Base-by-base conservation (phyloP, 139 green algal species). In the Penium margaritaceum region DNA sequence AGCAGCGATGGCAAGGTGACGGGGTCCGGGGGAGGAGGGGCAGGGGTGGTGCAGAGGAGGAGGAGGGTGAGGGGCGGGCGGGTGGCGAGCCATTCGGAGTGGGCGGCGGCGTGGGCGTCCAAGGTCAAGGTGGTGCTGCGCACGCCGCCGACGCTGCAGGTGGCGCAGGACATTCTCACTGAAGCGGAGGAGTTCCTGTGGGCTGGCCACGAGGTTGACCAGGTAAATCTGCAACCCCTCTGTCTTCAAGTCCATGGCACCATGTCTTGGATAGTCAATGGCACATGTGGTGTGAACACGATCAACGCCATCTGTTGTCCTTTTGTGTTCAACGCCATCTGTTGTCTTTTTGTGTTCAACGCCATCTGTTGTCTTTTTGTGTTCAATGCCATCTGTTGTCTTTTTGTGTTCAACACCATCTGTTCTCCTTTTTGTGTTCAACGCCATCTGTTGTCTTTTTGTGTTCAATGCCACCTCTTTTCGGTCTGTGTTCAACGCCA, bases 141-240 rank as follows among this genome's bases (percentile, higher is more conserved):
- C 1, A 44, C 60, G 30, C 27, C n/a, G 51, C 38, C 62, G 35
- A 78, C 61, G 15, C 12, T 63, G 2, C 6, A 30, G 14, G 35
- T 41, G n/a, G 60, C 60, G 24, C 38, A 33, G 29, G 57, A 34
- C 30, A 2, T 77, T 5, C 33, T 78, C 27, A 19, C 44, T 35
- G 60, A 78, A 61, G 60, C 72, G 19, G 38, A 72, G 38, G 72
- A 78, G 61, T 78, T 78, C 38, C 37, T 72, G 39, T 78, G 72
- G 72, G 72, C n/a, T 12, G 72, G 72, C 46, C 51, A 72, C 38
- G 61, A 78, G 27, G 36, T 78, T 12, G 60, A 74, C 51, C 21
- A 17, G 1, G 63, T 71, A 39, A 58, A 39, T 37, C 21, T 60
- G 41, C 41, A 51, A 51, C 41, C 41, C 41, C 46, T n/a, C 9